These are phyloP conservation scores for Aspergillus bertholletiae DNA, from an alignment of 495 filamentous ascomycete species.

Conservation along the genomic window DNA sequence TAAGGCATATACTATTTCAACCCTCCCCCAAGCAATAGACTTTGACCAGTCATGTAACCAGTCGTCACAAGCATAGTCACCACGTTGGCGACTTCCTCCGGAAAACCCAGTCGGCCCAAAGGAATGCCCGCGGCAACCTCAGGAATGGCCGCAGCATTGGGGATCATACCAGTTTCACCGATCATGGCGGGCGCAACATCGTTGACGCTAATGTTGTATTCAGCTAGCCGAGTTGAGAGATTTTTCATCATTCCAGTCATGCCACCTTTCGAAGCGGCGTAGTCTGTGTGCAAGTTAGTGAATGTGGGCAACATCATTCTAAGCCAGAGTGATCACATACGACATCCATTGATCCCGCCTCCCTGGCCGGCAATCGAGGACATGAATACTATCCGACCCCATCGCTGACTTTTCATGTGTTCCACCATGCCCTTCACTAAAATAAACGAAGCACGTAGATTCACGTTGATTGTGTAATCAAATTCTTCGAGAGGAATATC, in stretches of 20 bases:
- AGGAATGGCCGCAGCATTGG: constrained; percentile 50
- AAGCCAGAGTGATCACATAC: constrained; percentile 24
- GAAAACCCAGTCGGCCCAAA: constrained; percentile 58
- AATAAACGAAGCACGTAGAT: constrained; percentile 63
- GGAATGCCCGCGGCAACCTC: constrained; percentile 57
- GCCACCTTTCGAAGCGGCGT: constrained; percentile 63
- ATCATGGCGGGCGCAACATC: constrained; percentile 76
- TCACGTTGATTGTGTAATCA: constrained; percentile 62
- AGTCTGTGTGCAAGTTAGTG: constrained; percentile 40
- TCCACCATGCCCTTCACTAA: constrained; percentile 62
- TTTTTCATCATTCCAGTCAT: constrained; percentile 66
- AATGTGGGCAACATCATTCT: background rate
- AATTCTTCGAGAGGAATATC: constrained; percentile 60
- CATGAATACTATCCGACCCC: constrained; percentile 68
- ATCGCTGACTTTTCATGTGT: constrained; percentile 57
- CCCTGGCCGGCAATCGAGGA: constrained; percentile 65
- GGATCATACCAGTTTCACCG: constrained; percentile 64
- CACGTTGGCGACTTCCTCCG: constrained; percentile 64
- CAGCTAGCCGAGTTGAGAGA: constrained; percentile 57
- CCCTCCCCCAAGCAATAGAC: constrained; percentile 54
- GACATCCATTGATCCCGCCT: constrained; percentile 65
- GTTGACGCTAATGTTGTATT: constrained; percentile 67
- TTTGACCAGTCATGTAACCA: constrained; percentile 67
- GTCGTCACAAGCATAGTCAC: constrained; percentile 65
- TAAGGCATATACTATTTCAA: constrained; percentile 34